These are phyloP conservation scores for Magnolia sinica DNA, from an alignment of 164 flowering plant genomes.

Conservation along the genomic window DNA sequence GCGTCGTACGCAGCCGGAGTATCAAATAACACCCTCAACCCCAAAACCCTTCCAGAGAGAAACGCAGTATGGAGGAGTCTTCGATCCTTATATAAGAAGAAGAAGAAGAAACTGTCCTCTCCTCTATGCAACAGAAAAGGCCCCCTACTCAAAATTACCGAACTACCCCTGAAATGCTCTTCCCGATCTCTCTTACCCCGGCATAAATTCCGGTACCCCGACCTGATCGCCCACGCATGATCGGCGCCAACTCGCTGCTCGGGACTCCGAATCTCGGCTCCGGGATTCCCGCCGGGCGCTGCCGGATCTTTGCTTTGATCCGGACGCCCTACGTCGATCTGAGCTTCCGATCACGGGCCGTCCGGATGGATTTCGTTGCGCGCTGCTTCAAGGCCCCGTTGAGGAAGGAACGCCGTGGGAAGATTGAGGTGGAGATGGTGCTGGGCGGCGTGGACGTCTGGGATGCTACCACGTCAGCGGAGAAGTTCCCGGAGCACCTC, in stretches of 20 bases:
- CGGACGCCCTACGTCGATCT: slow-evolving; percentile 3
- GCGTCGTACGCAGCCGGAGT: too few relatives aligned
- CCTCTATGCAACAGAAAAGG: neutral
- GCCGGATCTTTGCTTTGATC: neutral
- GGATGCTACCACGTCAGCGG: slow-evolving; percentile 25
- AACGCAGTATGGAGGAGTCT: neutral
- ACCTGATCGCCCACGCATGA: slow-evolving; percentile 33
- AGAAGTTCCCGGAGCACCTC: slow-evolving; percentile 58
- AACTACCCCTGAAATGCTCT: neutral
- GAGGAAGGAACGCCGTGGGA: slow-evolving; percentile 25
- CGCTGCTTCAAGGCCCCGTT: slow-evolving; percentile 36
- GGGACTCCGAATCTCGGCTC: slow-evolving; percentile 13
- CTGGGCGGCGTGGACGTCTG: slow-evolving; percentile 47
- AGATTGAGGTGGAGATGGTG: slow-evolving; percentile 37
- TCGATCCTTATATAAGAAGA: neutral
- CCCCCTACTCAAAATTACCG: neutral
- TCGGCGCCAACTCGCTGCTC: slow-evolving; percentile 27
- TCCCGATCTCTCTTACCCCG: neutral
- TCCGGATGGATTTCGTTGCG: slow-evolving; percentile 23
- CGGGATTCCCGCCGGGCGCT: neutral
- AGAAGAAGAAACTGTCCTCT: neutral
- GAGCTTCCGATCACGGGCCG: slow-evolving; percentile 8
- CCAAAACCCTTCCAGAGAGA: neutral
- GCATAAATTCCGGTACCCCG: neutral
- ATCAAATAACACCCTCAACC: neutral